A percentile compares a stretch with the other conserved stretches of the same genome.
These are phyloP conservation scores for Lyophyllum decastes DNA, from an alignment of 768 basidiomycete species.

Conservation along the genomic window DNA sequence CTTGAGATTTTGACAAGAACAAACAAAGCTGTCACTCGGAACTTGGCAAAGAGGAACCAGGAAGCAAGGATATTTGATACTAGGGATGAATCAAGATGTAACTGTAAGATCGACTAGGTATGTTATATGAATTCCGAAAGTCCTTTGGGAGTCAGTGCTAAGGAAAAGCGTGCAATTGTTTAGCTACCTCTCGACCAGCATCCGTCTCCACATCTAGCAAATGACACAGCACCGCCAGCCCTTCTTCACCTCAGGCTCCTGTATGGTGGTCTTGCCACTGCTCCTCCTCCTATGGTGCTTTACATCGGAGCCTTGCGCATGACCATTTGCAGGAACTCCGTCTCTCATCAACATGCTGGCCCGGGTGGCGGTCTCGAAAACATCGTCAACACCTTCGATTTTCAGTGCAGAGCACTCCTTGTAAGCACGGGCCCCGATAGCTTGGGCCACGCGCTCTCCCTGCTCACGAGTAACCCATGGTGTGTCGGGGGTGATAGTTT, in stretches of 20 bases:
- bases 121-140: conserved; percentile 22
- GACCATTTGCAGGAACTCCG: conserved; percentile 57
- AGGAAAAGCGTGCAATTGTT: conserved; percentile 2
- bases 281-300: conserved; percentile 57
- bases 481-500: conserved; percentile 40
- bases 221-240: conserved; percentile 75
- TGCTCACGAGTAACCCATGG: conserved; percentile 73
- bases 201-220: conserved; percentile 39
- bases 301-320: conserved; percentile 33
- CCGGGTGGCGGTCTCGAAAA: conserved; percentile 95
- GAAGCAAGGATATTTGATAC: conserved; percentile 20
- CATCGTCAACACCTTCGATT: conserved; percentile 93
- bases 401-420: conserved; percentile 92
- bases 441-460: conserved; percentile 79
- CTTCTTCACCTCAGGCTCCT: conserved; percentile 48
- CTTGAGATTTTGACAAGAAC: conserved; percentile 2
- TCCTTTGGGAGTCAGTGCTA: conserved; percentile 20
- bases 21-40: conserved; percentile 1
- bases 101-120: conserved; percentile 26
- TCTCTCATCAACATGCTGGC: conserved; percentile 97
- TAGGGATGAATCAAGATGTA: conserved; percentile 29
- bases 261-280: conserved; percentile 43
- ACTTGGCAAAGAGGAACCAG: neutral
- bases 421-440: conserved; percentile 91
- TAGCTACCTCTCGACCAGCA: neutral